These are phyloP conservation scores for Infundibulicybe gibba DNA, from an alignment of 768 basidiomycete species.

Conservation along the genomic window DNA sequence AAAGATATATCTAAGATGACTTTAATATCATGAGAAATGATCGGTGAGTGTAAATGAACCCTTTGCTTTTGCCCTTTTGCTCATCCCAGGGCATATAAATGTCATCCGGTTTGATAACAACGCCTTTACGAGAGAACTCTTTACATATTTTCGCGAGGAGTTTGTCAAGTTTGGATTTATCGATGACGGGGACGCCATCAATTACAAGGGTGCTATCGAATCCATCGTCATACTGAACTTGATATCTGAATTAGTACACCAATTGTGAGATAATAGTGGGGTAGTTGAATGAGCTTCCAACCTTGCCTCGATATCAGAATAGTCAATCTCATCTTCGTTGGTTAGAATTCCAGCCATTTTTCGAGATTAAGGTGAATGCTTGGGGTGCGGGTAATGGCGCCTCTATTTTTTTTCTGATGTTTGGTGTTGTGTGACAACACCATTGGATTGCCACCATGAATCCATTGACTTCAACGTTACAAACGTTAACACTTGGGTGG, in stretches of 20 bases:
- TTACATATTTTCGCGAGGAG: slow-evolving; percentile 79
- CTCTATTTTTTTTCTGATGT: too few relatives aligned
- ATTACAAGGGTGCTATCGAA: slow-evolving; percentile 92
- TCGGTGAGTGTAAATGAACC: slow-evolving; percentile 44
- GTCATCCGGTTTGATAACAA: slow-evolving; percentile 68
- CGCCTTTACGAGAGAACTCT: slow-evolving; percentile 81
- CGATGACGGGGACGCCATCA: slow-evolving; percentile 90
- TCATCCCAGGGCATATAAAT: slow-evolving; percentile 91
- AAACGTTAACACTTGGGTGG: too few relatives aligned
- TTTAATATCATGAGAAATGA: background rate
- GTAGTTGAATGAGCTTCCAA: background rate
- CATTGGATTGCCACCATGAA: too few relatives aligned
- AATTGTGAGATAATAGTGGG: slow-evolving; percentile 2
- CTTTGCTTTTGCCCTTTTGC: slow-evolving; percentile 81
- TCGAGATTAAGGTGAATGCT: too few relatives aligned
- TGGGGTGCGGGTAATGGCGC: too few relatives aligned
- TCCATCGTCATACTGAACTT: slow-evolving; percentile 78
- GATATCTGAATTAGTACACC: slow-evolving; percentile 54
- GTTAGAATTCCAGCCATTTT: slow-evolving; percentile 44
- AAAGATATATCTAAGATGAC: slow-evolving; percentile 67
- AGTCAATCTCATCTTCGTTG: slow-evolving; percentile 72
- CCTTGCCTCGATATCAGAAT: slow-evolving; percentile 87
- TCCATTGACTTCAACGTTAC: too few relatives aligned
- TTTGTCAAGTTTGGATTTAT: slow-evolving; percentile 79
- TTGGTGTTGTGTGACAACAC: too few relatives aligned